Evolutionary conservation across 805 yeast genomes (phyloP), one percentile per base, ranked within the genome.

Genomic region (Metschnikowia dekortorum): DNA sequence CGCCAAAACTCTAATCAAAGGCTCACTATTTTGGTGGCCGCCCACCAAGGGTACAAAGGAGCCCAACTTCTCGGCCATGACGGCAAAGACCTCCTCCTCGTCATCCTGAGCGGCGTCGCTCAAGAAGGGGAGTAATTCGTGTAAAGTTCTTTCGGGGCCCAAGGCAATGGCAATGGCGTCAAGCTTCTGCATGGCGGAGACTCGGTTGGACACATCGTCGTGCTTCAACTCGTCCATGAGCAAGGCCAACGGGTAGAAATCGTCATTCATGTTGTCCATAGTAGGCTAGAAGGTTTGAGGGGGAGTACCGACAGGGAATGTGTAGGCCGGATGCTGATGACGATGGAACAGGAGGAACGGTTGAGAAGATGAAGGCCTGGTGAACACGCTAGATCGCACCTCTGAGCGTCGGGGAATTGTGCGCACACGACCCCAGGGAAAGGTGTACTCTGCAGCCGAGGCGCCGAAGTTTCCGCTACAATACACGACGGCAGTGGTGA

Each of bases 51-150:
- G 96, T 34, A 90, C 83, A 66, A 94, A 92, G 50, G 81, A 80
- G 18, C 96, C 96, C 59, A 94, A 73, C 73, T 91, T 92, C 59
- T 86, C 89, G 3, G 97, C 97, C 55, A 95, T 78, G 18, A 90
- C 92, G 1, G 97, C 89, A 69, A 92, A 85, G 6, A 94, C 96
- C 70, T 94, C 99, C 69, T 94, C 99, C 70, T 94, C 99, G 66
- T 95, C 99, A 61, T 94, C 99, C 57, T 88, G 94, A 8, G 91
- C 89, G 28, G 86, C 94, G 53, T 86, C 91, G 58, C 85, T 89
- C 54, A 94, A 77, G 62, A 92, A 94, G 35, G 98, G 97, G 48
- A 94, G 75, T 63, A 94, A 78, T 66, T 94, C 99, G 43, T 79
- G 79, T 52, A 96, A 78, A 9, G 98, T 87, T 63, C 98, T 81